Base-by-base conservation (phyloP, 2,329 filamentous ascomycete species). In the Ceratocystis variospora region DNA sequence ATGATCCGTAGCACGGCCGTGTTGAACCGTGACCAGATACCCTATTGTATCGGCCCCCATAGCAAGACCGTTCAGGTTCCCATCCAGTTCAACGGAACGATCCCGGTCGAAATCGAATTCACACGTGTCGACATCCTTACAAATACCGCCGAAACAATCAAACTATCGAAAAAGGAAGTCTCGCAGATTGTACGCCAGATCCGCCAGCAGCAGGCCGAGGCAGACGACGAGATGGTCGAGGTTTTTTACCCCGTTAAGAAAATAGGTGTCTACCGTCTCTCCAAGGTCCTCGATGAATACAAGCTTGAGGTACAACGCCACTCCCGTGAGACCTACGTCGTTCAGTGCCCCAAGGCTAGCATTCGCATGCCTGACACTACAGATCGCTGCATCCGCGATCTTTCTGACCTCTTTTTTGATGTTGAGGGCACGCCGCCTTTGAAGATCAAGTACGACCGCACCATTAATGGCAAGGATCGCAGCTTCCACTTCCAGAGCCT, bases 401-500 rank as follows among this genome's bases (percentile, higher is more conserved):
- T 97, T 45, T 97, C 94, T 1, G 85, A 96, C 72, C 79, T 97
- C 59, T 83, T 86, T 19, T 79, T 99, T 63, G 86, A 93, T 71
- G 90, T 96, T 3, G 82, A 88, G 70, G 94, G 94, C 19, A 95
- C 91, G 0, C 90, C 95, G 2, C 94, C 94, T 2, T 79, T 99
- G 70, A 92, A 92, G 73, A 89, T 99, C 71, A 89, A 90, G 71
- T 99, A 99, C 76, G 94, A 90, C 71, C 87, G 91, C 65, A 87
- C 86, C 5, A 86, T 96, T 71, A 96, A 97, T 71, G 85, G 86
- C 68, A 87, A 89, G 69, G 86, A 95, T 70, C 86, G 87, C 71
- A 89, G 89, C 68, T 90, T 92, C 70, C 90, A 93, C 69, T 93
- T 96, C 71, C 92, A 97, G 75, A 96, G 90, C 72, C 84, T 99